Base-by-base conservation (phyloP, 2,329 filamentous ascomycete species). In the Thelonectria rubi region DNA sequence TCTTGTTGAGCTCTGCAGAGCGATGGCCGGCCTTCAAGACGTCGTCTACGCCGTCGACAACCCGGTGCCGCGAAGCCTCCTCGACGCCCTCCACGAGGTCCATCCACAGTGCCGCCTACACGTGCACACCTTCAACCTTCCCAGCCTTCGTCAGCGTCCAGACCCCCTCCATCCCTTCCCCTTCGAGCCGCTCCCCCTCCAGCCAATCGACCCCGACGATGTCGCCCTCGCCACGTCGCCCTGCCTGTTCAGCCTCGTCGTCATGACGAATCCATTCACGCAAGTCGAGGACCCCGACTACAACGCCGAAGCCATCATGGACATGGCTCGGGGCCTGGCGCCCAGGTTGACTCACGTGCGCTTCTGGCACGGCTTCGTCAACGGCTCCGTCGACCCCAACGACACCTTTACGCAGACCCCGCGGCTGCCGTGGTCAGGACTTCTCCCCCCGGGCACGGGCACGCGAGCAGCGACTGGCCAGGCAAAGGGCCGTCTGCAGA, bases 221-320 rank as follows among this genome's bases (percentile, higher is more conserved):
- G 17, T 51, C 12, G 48, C 30, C 14, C 48, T 51, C 14, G 48
- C 48, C 17, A 51, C 48, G 14, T 51, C 48, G 12, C 48, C 48
- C 11, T 24, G 48, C 10, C 48, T 51, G 1, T 51, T 39, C 20
- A 51, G 48, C 32, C 32, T 51, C 14, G 3, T 11, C 3, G 32
- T 51, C 5, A 10, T 6, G 39, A 40, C 18, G 10, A n/a, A n/a
- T 18, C 10, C 30, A 21, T 24, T 15, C 48, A 39, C 11, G 18
- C 12, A 32, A 14, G 3, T 9, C 15, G 15, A 12, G n/a, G 7
- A 32, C 14, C 2, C 20, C 5, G 48, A 51, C 14, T 51, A 40
- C 15, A 39, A 39, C 20, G 11, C 39, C 14, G 48, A 51, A 51
- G 48, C 32, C n/a, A 30, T 51, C 12, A 9, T 40, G n/a, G 4